Conservation (phyloP, 129 eudicot genomes). For the Tagetes erecta region DNA sequence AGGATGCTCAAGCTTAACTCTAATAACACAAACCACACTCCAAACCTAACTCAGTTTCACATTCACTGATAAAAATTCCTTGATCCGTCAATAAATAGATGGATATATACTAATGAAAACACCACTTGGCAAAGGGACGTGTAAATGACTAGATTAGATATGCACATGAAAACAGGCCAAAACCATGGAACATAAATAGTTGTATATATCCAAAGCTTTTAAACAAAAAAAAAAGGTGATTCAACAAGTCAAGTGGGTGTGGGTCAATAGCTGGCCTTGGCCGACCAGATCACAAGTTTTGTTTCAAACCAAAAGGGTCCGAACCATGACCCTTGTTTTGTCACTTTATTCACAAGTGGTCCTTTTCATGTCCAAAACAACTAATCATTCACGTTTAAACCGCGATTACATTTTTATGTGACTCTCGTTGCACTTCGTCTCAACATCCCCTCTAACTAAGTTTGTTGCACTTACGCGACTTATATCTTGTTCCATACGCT, state of each 20-base stretch:
- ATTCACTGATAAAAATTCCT: neutral
- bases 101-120: neutral
- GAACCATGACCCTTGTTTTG: conserved; percentile 31
- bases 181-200: neutral
- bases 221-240: conserved; percentile 5
- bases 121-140: neutral
- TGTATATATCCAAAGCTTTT: neutral
- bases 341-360: conserved; percentile 19
- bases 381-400: conserved; percentile 3
- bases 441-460: conserved; percentile 3
- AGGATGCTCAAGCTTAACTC: neutral
- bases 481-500: neutral
- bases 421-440: neutral
- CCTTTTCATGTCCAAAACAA: neutral
- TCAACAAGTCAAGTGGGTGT: conserved; percentile 12
- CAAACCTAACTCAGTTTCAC: neutral
- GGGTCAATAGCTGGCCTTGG: conserved; percentile 13
- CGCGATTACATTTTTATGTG: conserved; percentile 7
- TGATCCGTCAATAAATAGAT: too few relatives aligned
- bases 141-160: neutral
- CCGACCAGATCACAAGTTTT: neutral
- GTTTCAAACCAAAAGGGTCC: conserved; percentile 9
- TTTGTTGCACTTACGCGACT: conserved; percentile 32
- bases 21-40: neutral
- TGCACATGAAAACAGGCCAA: neutral